Conservation (phyloP, 768 basidiomycete genomes). For the Boletus insuetus region DNA sequence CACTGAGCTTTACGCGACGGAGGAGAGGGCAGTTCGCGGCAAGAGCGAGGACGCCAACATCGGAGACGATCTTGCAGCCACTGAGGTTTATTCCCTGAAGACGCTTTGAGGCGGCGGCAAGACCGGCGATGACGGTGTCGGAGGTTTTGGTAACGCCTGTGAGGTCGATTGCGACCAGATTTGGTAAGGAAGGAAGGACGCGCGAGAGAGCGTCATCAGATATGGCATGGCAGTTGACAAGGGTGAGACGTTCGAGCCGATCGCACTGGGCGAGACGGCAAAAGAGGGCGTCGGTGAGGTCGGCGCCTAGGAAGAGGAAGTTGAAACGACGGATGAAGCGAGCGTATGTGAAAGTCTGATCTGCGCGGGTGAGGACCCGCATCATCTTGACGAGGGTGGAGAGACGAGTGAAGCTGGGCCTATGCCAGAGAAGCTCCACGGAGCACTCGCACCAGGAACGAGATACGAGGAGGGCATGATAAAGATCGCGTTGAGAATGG, state of each 20-base stretch:
- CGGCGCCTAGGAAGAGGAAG: constrained; percentile 66
- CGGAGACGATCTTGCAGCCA: constrained; percentile 78
- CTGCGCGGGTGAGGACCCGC: constrained; percentile 56
- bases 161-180: constrained; percentile 84
- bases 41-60: constrained; percentile 72
- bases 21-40: constrained; percentile 74
- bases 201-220: constrained; percentile 59
- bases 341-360: constrained; percentile 84
- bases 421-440: constrained; percentile 93
- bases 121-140: constrained; percentile 66
- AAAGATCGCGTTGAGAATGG: constrained; percentile 69
- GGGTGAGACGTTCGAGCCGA: constrained; percentile 83
- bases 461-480: constrained; percentile 74
- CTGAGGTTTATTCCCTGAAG: constrained; percentile 92
- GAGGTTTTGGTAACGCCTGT: constrained; percentile 67
- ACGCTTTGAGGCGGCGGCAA: constrained; percentile 67
- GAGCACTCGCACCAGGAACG: constrained; percentile 95
- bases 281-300: constrained; percentile 75
- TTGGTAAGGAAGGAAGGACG: constrained; percentile 68
- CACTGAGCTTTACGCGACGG: constrained; percentile 86
- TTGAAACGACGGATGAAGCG: constrained; percentile 90
- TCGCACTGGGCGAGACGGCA: constrained; percentile 68
- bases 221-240: constrained; percentile 73
- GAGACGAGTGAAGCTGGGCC: constrained; percentile 71
- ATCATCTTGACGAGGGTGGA: constrained; percentile 78